phyloP scores from a whole-genome alignment of 2,329 filamentous ascomycete genomes.

The Stagonosporopsis vannaccii region DNA sequence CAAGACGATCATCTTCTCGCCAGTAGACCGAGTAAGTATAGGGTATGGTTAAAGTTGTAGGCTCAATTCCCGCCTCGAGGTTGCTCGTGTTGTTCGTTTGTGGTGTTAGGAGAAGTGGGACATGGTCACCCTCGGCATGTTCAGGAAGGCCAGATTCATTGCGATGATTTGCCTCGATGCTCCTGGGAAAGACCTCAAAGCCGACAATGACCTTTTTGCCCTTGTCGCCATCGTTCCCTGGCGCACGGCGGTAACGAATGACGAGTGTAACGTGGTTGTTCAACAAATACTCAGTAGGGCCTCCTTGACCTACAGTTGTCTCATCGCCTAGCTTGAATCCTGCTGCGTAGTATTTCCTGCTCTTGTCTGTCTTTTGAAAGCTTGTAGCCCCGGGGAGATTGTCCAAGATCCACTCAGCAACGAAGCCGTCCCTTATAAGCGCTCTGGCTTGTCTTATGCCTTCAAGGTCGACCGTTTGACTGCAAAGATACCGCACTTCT shows the following conservation, averaged over 20 bases:
- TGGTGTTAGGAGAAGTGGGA: conserved; percentile 73
- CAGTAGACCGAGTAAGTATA: conserved; percentile 93
- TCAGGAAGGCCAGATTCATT: conserved; percentile 71
- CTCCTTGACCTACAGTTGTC: conserved; percentile 67
- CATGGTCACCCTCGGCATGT: conserved; percentile 68
- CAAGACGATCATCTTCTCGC: conserved; percentile 78
- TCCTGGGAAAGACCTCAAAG: conserved; percentile 91
- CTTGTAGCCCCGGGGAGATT: conserved; percentile 88
- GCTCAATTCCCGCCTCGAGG: conserved; percentile 63
- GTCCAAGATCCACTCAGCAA: conserved; percentile 94
- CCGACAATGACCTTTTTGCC: conserved; percentile 84
- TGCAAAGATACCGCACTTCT: conserved; percentile 76
- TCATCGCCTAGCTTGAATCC: conserved; percentile 88
- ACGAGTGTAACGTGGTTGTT: conserved; percentile 91
- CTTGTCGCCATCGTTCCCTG: conserved; percentile 70
- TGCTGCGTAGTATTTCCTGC: conserved; percentile 84
- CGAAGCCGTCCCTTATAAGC: conserved; percentile 78
- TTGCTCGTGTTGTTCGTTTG: conserved; percentile 63
- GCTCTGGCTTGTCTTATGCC: conserved; percentile 73
- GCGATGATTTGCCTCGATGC: conserved; percentile 69
- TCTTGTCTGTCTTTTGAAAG: conserved; percentile 86
- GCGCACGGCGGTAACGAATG: conserved; percentile 76
- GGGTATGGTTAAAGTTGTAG: conserved; percentile 73
- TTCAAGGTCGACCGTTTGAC: conserved; percentile 67
- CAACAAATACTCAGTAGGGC: conserved; percentile 72